Conservation (phyloP, 2,329 filamentous ascomycete species). For the Monosporascus cannonballus region DNA sequence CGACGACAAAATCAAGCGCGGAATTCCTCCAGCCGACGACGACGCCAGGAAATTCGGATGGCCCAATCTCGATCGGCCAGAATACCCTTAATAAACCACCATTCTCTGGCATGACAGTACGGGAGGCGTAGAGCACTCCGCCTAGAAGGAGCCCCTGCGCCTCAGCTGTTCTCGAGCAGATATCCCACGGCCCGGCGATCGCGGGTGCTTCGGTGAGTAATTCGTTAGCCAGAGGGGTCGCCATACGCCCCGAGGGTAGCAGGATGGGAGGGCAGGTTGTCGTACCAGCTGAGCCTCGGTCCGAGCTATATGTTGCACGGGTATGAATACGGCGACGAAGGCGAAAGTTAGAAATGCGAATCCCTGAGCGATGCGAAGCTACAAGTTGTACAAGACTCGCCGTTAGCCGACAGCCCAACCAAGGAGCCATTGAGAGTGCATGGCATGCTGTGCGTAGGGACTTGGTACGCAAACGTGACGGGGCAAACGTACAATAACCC, state of each 20-base stretch:
- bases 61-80: conserved; percentile 84
- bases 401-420: conserved; percentile 3
- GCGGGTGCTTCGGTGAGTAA: conserved; percentile 61
- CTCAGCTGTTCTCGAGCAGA: conserved; percentile 94
- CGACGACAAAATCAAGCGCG: conserved; percentile 80
- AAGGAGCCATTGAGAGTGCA: too few species aligned
- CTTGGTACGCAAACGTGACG: not conserved
- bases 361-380: conserved; percentile 82
- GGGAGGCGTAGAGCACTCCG: conserved; percentile 23
- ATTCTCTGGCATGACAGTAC: conserved; percentile 59
- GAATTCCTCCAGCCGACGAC: conserved; percentile 97
- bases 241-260: conserved; percentile 8
- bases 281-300: conserved; percentile 75
- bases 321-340: conserved; percentile 79
- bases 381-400: conserved; percentile 2
- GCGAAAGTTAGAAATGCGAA: conserved; percentile 76
- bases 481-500: conserved; percentile 70
- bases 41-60: conserved; percentile 69
- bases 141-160: conserved; percentile 87
- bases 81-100: conserved; percentile 97
- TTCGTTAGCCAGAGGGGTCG: conserved; percentile 15
- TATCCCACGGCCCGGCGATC: conserved; percentile 70
- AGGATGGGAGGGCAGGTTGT: conserved; percentile 13
- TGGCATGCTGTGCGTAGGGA: too few species aligned
- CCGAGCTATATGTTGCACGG: conserved; percentile 74